A percentile compares a stretch with the other conserved stretches of the same genome.
phyloP scores from a whole-genome alignment of 345 rosid genomes.

The Eucalyptus paniculata region DNA sequence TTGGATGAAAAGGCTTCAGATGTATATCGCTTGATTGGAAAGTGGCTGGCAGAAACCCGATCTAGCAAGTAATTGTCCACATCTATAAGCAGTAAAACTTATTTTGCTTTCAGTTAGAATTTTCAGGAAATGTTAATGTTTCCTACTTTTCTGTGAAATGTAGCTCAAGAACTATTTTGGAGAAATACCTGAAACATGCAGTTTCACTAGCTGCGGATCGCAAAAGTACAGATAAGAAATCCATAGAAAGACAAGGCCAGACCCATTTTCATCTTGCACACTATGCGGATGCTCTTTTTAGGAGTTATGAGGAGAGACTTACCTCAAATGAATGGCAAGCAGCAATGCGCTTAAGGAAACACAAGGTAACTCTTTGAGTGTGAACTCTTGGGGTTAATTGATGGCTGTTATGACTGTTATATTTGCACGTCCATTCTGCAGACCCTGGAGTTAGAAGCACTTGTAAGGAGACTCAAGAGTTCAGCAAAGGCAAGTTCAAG shows the following conservation, averaged over 20 bases:
- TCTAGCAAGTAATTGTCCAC: constrained; percentile 64
- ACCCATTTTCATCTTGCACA: constrained; percentile 89
- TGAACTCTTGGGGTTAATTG: neutral
- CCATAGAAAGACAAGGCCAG: constrained; percentile 65
- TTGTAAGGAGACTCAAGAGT: constrained; percentile 39
- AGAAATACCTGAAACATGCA: constrained; percentile 87
- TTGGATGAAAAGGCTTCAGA: constrained; percentile 59
- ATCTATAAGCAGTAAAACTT: neutral
- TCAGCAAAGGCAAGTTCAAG: constrained; percentile 46
- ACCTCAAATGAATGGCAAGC: constrained; percentile 96
- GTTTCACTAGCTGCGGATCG: constrained; percentile 64
- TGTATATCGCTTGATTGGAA: constrained; percentile 77
- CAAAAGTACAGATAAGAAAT: constrained; percentile 36
- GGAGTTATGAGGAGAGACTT: constrained; percentile 83
- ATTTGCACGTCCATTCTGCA: constrained; percentile 14
- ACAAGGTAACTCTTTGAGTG: constrained; percentile 43
- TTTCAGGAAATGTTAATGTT: neutral
- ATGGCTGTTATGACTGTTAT: neutral
- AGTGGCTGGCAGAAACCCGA: constrained; percentile 98
- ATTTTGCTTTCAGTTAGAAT: neutral
- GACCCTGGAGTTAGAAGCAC: constrained; percentile 74
- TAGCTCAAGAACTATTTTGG: constrained; percentile 93
- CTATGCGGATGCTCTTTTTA: constrained; percentile 86
- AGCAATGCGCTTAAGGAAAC: constrained; percentile 81
- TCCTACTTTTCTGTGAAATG: constrained; percentile 3